phyloP scores from a whole-genome alignment of 1,284 basidiomycete genomes.

The Hortiboletus rubellus region DNA sequence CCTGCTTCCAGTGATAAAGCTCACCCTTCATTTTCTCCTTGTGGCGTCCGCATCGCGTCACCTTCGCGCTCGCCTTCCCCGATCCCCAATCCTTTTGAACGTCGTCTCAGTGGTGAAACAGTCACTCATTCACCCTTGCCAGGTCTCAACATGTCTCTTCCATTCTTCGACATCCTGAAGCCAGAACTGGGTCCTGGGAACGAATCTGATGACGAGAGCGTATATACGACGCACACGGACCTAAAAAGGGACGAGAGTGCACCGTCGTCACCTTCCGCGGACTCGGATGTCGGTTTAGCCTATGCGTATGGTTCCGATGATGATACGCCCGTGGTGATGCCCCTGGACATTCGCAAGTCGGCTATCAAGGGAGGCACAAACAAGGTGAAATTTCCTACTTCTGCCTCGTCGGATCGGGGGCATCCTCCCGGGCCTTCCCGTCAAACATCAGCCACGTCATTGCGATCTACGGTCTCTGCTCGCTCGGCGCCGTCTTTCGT shows the following conservation, averaged over 20 bases:
- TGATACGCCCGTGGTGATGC: slow-evolving; percentile 37
- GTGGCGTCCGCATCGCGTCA: slow-evolving; percentile 30
- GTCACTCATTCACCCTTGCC: slow-evolving; percentile 30
- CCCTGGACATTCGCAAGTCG: slow-evolving; percentile 37
- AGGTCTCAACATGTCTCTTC: slow-evolving; percentile 33
- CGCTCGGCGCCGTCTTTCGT: slow-evolving; percentile 23
- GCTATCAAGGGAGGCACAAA: slow-evolving; percentile 25
- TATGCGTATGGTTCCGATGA: slow-evolving; percentile 53
- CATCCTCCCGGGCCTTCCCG: slow-evolving; percentile 20
- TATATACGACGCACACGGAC: slow-evolving; percentile 33
- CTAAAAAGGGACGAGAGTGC: slow-evolving; percentile 24
- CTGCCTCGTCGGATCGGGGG: slow-evolving; percentile 8
- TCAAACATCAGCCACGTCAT: slow-evolving; percentile 27
- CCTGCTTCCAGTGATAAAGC: slow-evolving; percentile 22
- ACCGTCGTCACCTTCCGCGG: slow-evolving; percentile 46
- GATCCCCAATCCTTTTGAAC: slow-evolving; percentile 37
- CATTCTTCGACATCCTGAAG: slow-evolving; percentile 45
- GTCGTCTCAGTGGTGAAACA: slow-evolving; percentile 35
- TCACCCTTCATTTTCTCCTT: slow-evolving; percentile 15
- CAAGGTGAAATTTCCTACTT: slow-evolving; percentile 30
- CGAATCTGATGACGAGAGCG: slow-evolving; percentile 37
- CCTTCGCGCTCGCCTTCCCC: slow-evolving; percentile 40
- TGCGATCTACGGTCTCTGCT: slow-evolving; percentile 21
- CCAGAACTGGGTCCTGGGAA: slow-evolving; percentile 26
- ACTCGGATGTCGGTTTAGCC: slow-evolving; percentile 45